Conservation (phyloP, 129 eudicot genomes). For the Chrysanthemum lavandulifolium region DNA sequence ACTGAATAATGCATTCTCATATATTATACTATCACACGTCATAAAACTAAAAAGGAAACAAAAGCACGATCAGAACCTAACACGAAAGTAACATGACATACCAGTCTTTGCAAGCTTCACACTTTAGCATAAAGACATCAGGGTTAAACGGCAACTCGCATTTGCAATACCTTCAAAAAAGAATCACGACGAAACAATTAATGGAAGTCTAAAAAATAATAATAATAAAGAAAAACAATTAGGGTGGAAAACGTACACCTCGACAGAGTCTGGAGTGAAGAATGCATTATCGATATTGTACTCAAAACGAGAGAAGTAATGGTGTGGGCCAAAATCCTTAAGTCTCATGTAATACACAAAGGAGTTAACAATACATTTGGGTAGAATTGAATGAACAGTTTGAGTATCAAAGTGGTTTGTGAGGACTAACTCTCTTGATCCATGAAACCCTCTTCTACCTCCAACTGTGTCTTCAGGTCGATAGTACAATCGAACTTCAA, state of each 20-base stretch:
- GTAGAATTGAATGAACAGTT: conserved; percentile 60
- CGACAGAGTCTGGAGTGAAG: conserved; percentile 60
- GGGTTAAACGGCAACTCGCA: conserved; percentile 69
- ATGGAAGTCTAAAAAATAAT: neutral
- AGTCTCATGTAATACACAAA: conserved; percentile 65
- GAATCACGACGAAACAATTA: neutral
- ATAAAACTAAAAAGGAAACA: too few relatives aligned
- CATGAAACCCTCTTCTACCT: conserved; percentile 70
- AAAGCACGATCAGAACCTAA: too few relatives aligned
- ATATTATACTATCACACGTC: too few relatives aligned
- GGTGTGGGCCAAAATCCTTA: conserved; percentile 58
- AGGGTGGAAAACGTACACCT: conserved; percentile 36
- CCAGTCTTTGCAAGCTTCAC: conserved; percentile 72
- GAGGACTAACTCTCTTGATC: conserved; percentile 54
- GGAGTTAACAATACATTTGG: conserved; percentile 57
- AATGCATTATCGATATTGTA: conserved; percentile 62
- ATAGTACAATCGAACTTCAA: conserved; percentile 64
- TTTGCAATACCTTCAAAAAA: conserved; percentile 56
- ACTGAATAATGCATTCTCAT: too few relatives aligned
- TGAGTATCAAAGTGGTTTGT: conserved; percentile 66
- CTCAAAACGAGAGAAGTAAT: conserved; percentile 63
- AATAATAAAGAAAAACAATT: neutral
- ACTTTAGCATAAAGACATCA: conserved; percentile 62
- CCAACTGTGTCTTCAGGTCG: conserved; percentile 68
- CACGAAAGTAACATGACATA: conserved; percentile 14